A percentile compares a stretch with the other conserved stretches of the same genome.
Conservation (phyloP, 176 grass and related monocot species). For the Sorghum bicolor region DNA sequence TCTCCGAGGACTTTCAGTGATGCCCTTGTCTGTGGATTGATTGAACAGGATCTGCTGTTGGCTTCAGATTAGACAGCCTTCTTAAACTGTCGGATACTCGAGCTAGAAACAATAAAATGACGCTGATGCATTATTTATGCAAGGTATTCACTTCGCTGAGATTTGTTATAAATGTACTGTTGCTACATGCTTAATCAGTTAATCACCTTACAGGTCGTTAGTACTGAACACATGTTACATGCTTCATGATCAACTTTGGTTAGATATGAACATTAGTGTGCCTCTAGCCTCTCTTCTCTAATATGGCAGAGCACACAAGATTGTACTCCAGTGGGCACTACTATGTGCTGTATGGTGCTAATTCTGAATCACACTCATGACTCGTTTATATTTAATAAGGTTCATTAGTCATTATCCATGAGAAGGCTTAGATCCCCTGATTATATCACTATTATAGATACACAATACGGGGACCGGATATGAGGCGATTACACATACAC, state of each 20-base stretch:
- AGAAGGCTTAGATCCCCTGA: background rate
- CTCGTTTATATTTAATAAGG: background rate
- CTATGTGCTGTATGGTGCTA: background rate
- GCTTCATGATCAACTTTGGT: background rate
- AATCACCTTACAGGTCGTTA: slow-evolving; percentile 3
- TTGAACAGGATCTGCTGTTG: slow-evolving; percentile 86
- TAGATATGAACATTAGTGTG: background rate
- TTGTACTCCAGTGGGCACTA: background rate
- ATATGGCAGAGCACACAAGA: background rate
- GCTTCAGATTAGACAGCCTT: slow-evolving; percentile 95
- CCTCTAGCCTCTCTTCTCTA: background rate
- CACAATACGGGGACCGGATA: too few relatives aligned
- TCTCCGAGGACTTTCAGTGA: slow-evolving; percentile 27
- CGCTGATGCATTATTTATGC: slow-evolving; percentile 99
- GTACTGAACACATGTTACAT: background rate
- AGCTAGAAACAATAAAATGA: slow-evolving; percentile 96
- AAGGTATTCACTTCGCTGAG: slow-evolving; percentile 55
- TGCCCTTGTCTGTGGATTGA: slow-evolving; percentile 19
- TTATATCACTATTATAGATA: background rate
- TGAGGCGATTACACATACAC: too few relatives aligned
- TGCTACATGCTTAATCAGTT: background rate
- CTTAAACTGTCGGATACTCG: slow-evolving; percentile 95
- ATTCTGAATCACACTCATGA: background rate
- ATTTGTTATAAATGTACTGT: slow-evolving; percentile 11
- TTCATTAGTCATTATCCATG: background rate